These are phyloP conservation scores for Golubevia pallescens DNA, from an alignment of 1,284 basidiomycete genomes.

Conservation along the genomic window DNA sequence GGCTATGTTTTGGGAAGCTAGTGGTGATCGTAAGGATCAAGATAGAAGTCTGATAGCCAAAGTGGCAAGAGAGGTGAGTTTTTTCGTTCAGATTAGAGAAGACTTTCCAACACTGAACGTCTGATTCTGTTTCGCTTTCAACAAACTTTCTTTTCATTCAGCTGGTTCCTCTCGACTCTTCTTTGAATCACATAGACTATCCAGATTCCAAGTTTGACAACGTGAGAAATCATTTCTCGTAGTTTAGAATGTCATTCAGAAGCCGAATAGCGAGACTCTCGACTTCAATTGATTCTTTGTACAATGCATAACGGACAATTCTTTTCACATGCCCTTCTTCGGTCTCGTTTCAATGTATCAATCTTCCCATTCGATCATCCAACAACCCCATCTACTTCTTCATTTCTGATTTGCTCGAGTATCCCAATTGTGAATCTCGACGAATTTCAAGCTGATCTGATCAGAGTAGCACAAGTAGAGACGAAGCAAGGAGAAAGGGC, in stretches of 20 bases:
- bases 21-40: slow-evolving; percentile 31
- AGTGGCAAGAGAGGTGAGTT: slow-evolving; percentile 6
- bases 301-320: too few species aligned
- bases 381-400: too few species aligned
- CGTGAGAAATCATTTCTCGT: slow-evolving; percentile 22
- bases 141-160: slow-evolving; percentile 3
- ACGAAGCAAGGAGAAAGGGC: too few species aligned
- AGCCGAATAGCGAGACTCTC: too few species aligned
- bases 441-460: too few species aligned
- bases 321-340: too few species aligned
- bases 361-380: too few species aligned
- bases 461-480: too few species aligned
- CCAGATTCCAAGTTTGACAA: slow-evolving; percentile 51
- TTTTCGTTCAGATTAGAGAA: slow-evolving; percentile 4
- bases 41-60: slow-evolving; percentile 6
- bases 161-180: slow-evolving; percentile 38
- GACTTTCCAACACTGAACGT: neutral
- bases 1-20: slow-evolving; percentile 60
- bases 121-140: slow-evolving; percentile 2
- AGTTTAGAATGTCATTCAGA: neutral
- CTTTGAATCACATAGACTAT: slow-evolving; percentile 45
- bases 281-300: too few species aligned
- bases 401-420: too few species aligned
- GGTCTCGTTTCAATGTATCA: too few species aligned
- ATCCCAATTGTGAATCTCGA: too few species aligned